Evolutionary conservation across 768 basidiomycete species (phyloP).

Genomic region (Austroboletus festivus): DNA sequence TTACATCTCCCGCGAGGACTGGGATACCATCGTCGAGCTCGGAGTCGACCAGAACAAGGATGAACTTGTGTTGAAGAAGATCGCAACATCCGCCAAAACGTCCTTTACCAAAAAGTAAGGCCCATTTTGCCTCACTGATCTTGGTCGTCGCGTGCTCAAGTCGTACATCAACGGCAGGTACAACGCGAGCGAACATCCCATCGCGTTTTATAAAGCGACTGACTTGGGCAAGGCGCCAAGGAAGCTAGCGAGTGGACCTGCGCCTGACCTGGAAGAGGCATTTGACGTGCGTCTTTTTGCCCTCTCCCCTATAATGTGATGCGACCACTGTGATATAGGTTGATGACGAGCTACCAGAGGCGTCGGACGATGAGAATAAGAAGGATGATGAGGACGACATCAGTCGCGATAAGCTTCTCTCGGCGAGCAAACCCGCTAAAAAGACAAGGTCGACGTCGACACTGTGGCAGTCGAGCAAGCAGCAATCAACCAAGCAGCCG

Average conservation of each 20-base stretch:
- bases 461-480: slow-evolving; percentile 1
- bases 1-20: slow-evolving; percentile 89
- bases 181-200: slow-evolving; percentile 85
- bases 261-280: slow-evolving; percentile 90
- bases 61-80: slow-evolving; percentile 76
- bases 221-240: slow-evolving; percentile 78
- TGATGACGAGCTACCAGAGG: slow-evolving; percentile 45
- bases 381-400: slow-evolving; percentile 38
- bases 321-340: slow-evolving; percentile 27
- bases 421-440: slow-evolving; percentile 47
- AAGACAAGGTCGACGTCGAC: slow-evolving; percentile 1
- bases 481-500: slow-evolving; percentile 14
- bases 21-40: slow-evolving; percentile 93
- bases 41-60: slow-evolving; percentile 82
- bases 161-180: slow-evolving; percentile 53
- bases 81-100: slow-evolving; percentile 75
- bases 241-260: slow-evolving; percentile 70
- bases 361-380: slow-evolving; percentile 48
- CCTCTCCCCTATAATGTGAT: neutral
- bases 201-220: slow-evolving; percentile 88
- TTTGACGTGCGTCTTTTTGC: slow-evolving; percentile 57
- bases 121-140: neutral
- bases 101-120: slow-evolving; percentile 82
- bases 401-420: slow-evolving; percentile 57
- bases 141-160: neutral